Conservation (phyloP, 108 stramenopile genomes). For the Pseudonitzschia pungens region DNA sequence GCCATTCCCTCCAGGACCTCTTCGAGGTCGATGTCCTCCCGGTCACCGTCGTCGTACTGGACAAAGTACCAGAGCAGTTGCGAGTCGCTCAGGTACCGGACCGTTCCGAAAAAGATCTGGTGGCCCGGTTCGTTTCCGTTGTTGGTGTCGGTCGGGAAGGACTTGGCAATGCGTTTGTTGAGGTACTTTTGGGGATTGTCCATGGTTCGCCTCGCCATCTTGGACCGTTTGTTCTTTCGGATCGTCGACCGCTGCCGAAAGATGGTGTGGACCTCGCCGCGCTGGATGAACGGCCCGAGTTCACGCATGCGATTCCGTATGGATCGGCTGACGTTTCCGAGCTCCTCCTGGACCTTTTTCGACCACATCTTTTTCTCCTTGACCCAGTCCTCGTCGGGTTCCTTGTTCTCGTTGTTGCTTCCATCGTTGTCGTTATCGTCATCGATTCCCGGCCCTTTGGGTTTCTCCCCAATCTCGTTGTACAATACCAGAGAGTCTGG, state of each 20-base stretch:
- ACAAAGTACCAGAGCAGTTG: slow-evolving; percentile 39
- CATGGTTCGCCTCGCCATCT: background rate
- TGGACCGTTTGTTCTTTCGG: background rate
- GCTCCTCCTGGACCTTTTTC: slow-evolving; percentile 4
- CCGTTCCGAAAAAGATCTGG: slow-evolving; percentile 49
- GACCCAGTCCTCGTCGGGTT: slow-evolving; percentile 11
- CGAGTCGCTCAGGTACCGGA: slow-evolving; percentile 25
- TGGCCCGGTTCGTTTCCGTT: slow-evolving; percentile 43
- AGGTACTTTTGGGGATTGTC: slow-evolving; percentile 13
- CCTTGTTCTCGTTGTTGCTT: too few relatives aligned
- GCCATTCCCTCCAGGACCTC: slow-evolving; percentile 28
- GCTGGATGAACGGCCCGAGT: slow-evolving; percentile 3
- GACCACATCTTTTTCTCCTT: slow-evolving; percentile 9
- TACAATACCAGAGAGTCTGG: slow-evolving; percentile 9
- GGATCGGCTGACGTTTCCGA: background rate
- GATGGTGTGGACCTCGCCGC: background rate
- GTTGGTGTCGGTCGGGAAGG: slow-evolving; percentile 32
- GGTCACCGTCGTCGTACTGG: slow-evolving; percentile 71
- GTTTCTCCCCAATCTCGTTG: slow-evolving; percentile 13
- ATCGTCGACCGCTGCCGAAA: background rate
- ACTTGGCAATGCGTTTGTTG: slow-evolving; percentile 61
- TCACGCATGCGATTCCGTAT: slow-evolving; percentile 9
- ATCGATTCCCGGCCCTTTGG: background rate
- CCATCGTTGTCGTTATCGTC: too few relatives aligned
- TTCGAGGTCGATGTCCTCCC: slow-evolving; percentile 43